Base-by-base conservation (phyloP, 1,139 yeast species). In the Pichia sp. region DNA sequence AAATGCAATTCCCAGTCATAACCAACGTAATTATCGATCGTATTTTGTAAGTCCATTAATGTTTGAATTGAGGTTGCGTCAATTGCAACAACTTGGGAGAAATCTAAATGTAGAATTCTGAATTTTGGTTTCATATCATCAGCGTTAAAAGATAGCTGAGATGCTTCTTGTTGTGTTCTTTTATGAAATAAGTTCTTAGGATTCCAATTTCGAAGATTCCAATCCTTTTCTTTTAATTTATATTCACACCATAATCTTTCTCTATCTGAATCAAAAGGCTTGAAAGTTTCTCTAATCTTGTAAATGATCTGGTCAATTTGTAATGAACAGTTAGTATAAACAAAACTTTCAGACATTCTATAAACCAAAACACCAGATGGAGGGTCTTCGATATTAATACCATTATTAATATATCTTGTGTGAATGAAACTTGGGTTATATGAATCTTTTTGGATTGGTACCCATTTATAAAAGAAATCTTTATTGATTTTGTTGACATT, bases 351-450 rank as follows among this genome's bases (percentile, higher is more conserved):
- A 29, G 81, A 70, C 40, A 95, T 87, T 59, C 94, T 77, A 71
- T 83, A 89, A 5, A 89, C 95, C 51, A 88, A 60, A 16, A 89
- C 90, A 22, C 97, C 97, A 3, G 90, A 88, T 34, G 96, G 96
- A 22, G 97, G 96, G 3, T 89, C 85, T 32, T 65, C 65, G 7
- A 89, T 78, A 3, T 69, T 62, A 23, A 88, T 67, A 25, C 73
- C 76, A 6, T 75, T 69, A 64, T 89, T 86, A 53, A 86, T 63
- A 40, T 52, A 57, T 18, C 55, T 43, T 4, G 64, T 59, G 46
- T 63, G 67, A 18, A 59, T 53, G 1, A 47, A 39, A 26, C 53
- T 43, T 20, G 59, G 50, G 45, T 61, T 60, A 2, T 42, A 38
- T 73, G 46, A 36, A 34, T 70, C 68, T 50, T 77, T 75, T 42